Evolutionary conservation across 164 flowering plant species (phyloP), one percentile per base, ranked within the genome.

Genomic region (Chimonanthus salicifolius): DNA sequence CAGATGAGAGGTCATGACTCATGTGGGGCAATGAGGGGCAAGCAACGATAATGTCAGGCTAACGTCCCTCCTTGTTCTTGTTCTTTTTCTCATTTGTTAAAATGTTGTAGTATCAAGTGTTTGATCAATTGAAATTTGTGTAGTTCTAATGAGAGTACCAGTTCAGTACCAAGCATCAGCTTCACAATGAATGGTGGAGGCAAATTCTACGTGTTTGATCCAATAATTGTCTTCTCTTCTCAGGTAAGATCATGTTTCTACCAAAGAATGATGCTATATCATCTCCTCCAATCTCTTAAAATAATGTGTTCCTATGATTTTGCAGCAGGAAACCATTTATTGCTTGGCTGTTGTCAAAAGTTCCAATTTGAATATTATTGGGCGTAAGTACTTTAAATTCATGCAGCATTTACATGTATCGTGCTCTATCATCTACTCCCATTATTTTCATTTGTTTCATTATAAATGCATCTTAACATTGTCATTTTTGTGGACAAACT

Each of bases 321-420:
- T 74, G 62, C 87, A 92, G 95, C 3, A 79, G 15, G 66, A 71
- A 68, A 4, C 4, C 51, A 3, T 78, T 0, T 91, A 84, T 77
- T 96, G 98, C 76, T 79, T 96, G 79, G 97, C 76, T 60, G 49
- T 94, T 65, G 77, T 88, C 72, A 88, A 86, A 76, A 89, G 97
- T 78, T 82, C 70, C 20, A 85, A 85, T 76, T 67, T 94, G 45
- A 85, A 90, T 74, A 85, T 96, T 72, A 92, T 94, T 75, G 98
- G 98, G 78, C 91, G 99, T 96, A 78, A 90, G 97, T 87, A 2
- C 72, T 65, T 47, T 33, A 58, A 71, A 18, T 20, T 21, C 9
- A 33, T 64, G 7, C 49, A 49, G 8, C 58, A 64, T 69, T 47
- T 60, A 6, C 10, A 49, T 58, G 45, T 70, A 68, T 9, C 16